Percentiles rank a stretch among this genome's conserved stretches.
These are phyloP conservation scores for Termitomyces sp. DNA, from an alignment of 768 basidiomycete genomes.

Conservation along the genomic window DNA sequence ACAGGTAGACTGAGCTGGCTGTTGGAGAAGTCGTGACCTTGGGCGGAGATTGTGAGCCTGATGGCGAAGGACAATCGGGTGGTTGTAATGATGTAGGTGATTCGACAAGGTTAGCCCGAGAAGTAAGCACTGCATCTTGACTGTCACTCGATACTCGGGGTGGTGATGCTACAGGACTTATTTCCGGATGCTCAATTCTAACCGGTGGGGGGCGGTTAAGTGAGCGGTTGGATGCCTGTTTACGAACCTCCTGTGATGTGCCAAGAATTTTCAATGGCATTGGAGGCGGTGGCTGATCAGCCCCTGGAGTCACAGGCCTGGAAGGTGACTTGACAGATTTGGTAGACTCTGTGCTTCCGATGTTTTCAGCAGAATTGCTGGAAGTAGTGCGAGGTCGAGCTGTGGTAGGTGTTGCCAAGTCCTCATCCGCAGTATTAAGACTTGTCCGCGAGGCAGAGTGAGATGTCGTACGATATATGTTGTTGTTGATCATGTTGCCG, in stretches of 20 bases:
- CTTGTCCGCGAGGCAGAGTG: conserved; percentile 9
- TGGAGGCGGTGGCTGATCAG: conserved; percentile 14
- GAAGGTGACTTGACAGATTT: conserved; percentile 10
- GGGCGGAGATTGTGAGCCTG: conserved; percentile 9
- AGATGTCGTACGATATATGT: conserved; percentile 18
- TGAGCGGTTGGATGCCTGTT: conserved; percentile 31
- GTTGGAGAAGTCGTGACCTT: conserved; percentile 7
- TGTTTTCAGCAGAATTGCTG: background rate
- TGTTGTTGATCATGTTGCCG: conserved; percentile 8
- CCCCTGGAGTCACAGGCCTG: conserved; percentile 12
- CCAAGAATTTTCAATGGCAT: conserved; percentile 17
- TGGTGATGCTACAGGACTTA: conserved; percentile 13
- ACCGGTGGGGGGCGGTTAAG: conserved; percentile 24
- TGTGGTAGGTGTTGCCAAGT: conserved; percentile 16
- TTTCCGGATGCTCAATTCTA: conserved; percentile 17
- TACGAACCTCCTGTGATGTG: conserved; percentile 23
- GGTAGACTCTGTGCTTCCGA: conserved; percentile 6
- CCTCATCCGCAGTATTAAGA: conserved; percentile 11
- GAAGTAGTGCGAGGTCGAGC: conserved; percentile 11
- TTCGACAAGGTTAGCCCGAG: conserved; percentile 31
- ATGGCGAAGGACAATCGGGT: conserved; percentile 19
- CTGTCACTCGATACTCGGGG: conserved; percentile 10
- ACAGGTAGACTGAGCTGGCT: conserved; percentile 14
- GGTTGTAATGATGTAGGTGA: conserved; percentile 36
- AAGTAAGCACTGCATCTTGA: conserved; percentile 14